Percentiles rank a stretch among this genome's conserved stretches.
Conservation (phyloP, 2,329 filamentous ascomycete species). For the Alternaria sp. region DNA sequence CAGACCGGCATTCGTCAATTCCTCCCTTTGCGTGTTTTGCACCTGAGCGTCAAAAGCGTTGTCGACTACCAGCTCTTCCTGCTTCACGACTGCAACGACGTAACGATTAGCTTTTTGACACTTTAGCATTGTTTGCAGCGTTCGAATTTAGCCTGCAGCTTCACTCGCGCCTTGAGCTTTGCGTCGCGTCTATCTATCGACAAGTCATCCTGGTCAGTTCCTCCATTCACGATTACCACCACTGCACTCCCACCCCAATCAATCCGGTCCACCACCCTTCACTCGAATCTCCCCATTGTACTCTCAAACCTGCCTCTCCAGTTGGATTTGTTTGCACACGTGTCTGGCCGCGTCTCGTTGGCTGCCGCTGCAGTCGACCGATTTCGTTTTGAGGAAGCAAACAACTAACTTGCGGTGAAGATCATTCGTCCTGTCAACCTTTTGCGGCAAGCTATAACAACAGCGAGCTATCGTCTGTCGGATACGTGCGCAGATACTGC, state of each 20-base stretch:
- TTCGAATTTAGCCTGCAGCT: conserved; percentile 34
- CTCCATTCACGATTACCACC: not conserved
- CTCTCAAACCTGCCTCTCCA: conserved; percentile 12
- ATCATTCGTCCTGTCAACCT: conserved; percentile 23
- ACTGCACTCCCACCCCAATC: not conserved
- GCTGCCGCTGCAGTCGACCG: conserved; percentile 27
- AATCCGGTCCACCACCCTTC: not conserved
- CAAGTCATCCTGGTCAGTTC: conserved; percentile 28
- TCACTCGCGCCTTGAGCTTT: conserved; percentile 13
- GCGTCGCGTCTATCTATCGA: conserved; percentile 16
- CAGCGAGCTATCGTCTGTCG: conserved; percentile 30
- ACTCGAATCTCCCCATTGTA: conserved; percentile 7
- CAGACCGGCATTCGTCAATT: conserved; percentile 35
- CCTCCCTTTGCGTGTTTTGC: conserved; percentile 39
- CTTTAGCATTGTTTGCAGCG: conserved; percentile 50
- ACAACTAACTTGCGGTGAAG: conserved; percentile 47
- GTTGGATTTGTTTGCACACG: conserved; percentile 39
- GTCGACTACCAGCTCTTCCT: conserved; percentile 24
- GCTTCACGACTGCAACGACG: conserved; percentile 50
- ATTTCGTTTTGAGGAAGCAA: conserved; percentile 33
- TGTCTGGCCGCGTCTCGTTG: conserved; percentile 36
- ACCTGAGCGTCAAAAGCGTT: conserved; percentile 42
- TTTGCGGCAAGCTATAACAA: conserved; percentile 35
- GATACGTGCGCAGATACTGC: conserved; percentile 40
- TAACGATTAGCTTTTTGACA: conserved; percentile 49